Evolutionary conservation across 441 rosid genomes (phyloP), one percentile per base, ranked within the genome.

Genomic region (Syzygium syzygioides): DNA sequence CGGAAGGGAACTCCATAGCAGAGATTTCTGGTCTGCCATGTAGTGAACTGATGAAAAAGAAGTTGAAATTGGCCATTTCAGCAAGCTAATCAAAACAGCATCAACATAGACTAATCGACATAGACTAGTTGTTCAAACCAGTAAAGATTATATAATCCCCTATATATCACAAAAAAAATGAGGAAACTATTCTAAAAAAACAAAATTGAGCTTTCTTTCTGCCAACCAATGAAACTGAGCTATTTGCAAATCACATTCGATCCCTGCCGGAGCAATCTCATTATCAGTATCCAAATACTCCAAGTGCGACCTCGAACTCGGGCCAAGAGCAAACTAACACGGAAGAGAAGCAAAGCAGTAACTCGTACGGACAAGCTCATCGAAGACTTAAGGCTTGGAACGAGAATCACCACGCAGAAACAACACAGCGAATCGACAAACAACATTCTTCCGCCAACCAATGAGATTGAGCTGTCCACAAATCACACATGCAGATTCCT

Each of bases 41-140:
- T 90, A 90, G 91, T 87, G 90, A 93, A 89, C 98, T 98, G 96
- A 89, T 90, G 92, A 59, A 89, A 89, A 90, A 90, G 89, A 56
- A 86, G 86, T 86, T 80, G 84, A 86, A 59, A 86, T n/a, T 48
- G 85, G 85, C 90, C 86, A 92, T 34, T 54, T 30, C 76, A n/a
- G n/a, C 15, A n/a, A 79, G 48, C 14, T 19, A 32, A 54, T 66
- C 48, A 19, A 87, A 41, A 41, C n/a, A 87, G 37, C 50, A 79
- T 53, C 14, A 55, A 79, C 14, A 60, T 52, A 60, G 71, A 86
- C 87, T 59, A 86, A 79, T 53, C 9, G 28, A 79, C 14, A 60
- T 32, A 60, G 71, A 86, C 88, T 59, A 86, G 55, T 52, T 79
- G 83, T 71, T 37, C 25, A 50, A 71, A 88, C 79, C 87, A 79